Evolutionary conservation across 1,139 yeast species (phyloP).

Genomic region (Citeromyces hawaiiensis): DNA sequence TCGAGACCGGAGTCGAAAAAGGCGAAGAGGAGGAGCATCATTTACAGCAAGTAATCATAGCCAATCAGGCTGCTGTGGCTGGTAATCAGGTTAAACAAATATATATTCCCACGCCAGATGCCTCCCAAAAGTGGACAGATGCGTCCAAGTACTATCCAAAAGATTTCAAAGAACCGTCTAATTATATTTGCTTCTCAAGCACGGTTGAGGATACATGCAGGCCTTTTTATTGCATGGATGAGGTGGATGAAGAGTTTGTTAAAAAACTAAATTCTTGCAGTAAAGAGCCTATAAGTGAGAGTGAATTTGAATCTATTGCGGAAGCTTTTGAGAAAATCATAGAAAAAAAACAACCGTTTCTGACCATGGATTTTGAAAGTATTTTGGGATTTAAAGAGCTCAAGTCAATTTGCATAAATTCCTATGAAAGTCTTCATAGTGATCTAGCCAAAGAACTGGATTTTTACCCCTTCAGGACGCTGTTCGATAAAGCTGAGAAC

Average conservation of each 20-base stretch:
- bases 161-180: conserved; percentile 56
- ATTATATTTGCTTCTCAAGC: conserved; percentile 81
- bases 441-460: conserved; percentile 19
- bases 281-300: conserved; percentile 34
- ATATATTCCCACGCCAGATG: conserved; percentile 96
- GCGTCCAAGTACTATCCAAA: conserved; percentile 61
- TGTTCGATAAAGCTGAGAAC: conserved; percentile 19
- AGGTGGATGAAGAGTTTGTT: conserved; percentile 64
- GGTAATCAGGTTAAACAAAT: conserved; percentile 46
- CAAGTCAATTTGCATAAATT: conserved; percentile 26
- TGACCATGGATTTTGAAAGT: conserved; percentile 73
- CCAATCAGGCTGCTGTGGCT: conserved; percentile 46
- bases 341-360: conserved; percentile 75
- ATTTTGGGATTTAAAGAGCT: conserved; percentile 63
- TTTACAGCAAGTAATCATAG: conserved; percentile 79
- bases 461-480: conserved; percentile 21
- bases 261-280: conserved; percentile 23
- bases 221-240: conserved; percentile 83
- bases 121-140: conserved; percentile 72
- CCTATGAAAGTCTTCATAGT: conserved; percentile 18
- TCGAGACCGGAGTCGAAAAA: conserved; percentile 97
- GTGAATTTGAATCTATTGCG: conserved; percentile 74
- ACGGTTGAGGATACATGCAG: conserved; percentile 93
- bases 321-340: conserved; percentile 65
- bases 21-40: conserved; percentile 97